These are phyloP conservation scores for Beta corolliflora DNA, from an alignment of 179 eudicot species.

Conservation along the genomic window DNA sequence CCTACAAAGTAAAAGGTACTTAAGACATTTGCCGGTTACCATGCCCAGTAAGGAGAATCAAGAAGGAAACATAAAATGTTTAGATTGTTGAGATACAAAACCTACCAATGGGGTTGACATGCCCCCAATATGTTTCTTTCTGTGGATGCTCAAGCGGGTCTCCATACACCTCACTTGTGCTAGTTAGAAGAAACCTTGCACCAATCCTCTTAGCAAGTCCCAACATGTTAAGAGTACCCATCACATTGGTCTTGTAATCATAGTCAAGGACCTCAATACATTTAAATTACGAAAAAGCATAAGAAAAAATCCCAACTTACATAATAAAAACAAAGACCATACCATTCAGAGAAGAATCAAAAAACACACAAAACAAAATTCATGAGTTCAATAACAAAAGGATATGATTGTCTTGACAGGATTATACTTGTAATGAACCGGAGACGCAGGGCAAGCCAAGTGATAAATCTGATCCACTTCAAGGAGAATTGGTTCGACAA, in stretches of 20 bases:
- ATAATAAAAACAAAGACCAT: not conserved
- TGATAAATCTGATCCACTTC: slow-evolving; percentile 98
- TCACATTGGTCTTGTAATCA: slow-evolving; percentile 92
- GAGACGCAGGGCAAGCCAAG: slow-evolving; percentile 95
- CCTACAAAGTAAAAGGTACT: slow-evolving; percentile 37
- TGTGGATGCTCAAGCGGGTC: slow-evolving; percentile 96
- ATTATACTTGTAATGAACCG: slow-evolving; percentile 92
- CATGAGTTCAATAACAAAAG: slow-evolving; percentile 30
- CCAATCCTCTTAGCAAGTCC: slow-evolving; percentile 95
- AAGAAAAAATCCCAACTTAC: not conserved
- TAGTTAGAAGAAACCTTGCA: slow-evolving; percentile 86
- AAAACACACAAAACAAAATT: not conserved
- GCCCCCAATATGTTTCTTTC: slow-evolving; percentile 96
- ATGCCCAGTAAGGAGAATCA: not conserved
- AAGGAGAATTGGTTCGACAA: slow-evolving; percentile 80
- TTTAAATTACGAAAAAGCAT: not conserved
- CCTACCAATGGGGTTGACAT: slow-evolving; percentile 89
- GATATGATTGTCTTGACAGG: slow-evolving; percentile 98
- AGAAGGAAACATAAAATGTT: not conserved
- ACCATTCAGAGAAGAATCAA: not conserved
- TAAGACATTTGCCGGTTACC: not conserved
- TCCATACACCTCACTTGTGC: slow-evolving; percentile 98
- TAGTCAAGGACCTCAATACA: slow-evolving; percentile 10
- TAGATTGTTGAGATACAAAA: not conserved
- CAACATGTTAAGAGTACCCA: slow-evolving; percentile 91